phyloP scores from a whole-genome alignment of 2,329 filamentous ascomycete species.

The Aaosphaeria pasadenensis region DNA sequence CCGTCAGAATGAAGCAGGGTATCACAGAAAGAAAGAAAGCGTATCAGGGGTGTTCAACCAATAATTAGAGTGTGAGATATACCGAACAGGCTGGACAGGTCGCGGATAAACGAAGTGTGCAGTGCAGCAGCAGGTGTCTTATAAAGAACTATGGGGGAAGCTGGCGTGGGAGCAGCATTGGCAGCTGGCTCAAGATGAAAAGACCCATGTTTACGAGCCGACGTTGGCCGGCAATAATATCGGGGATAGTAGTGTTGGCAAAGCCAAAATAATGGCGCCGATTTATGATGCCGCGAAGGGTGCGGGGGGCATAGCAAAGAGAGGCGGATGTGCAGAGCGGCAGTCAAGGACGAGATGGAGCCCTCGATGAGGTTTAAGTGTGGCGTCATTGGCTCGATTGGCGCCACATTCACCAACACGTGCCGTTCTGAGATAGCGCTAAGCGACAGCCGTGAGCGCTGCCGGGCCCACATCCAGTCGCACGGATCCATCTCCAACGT shows the following conservation, averaged over 20 bases:
- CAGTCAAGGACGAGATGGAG: conserved; percentile 4
- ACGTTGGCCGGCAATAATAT: conserved; percentile 12
- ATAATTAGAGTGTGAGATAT: neutral
- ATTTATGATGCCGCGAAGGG: conserved; percentile 11
- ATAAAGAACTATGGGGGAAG: neutral
- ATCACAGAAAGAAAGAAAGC: too few species aligned
- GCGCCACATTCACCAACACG: too few species aligned
- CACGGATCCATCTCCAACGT: too few species aligned
- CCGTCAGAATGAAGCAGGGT: neutral
- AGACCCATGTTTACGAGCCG: conserved; percentile 14
- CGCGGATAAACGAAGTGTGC: neutral
- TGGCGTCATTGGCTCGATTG: neutral
- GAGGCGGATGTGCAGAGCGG: conserved; percentile 11
- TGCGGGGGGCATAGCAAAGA: conserved; percentile 7
- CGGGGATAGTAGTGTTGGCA: conserved; percentile 2
- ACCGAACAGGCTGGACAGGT: neutral
- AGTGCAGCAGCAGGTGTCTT: neutral
- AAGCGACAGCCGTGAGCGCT: too few species aligned
- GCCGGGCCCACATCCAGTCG: too few species aligned
- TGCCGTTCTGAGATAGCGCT: too few species aligned
- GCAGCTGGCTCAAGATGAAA: conserved; percentile 2
- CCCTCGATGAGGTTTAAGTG: neutral
- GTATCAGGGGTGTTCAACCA: neutral
- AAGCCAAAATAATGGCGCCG: conserved; percentile 5
- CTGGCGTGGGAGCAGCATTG: too few species aligned